These are phyloP conservation scores for Hordeum vulgare DNA, from an alignment of 176 grass and related monocot species.

Conservation along the genomic window MorexV3_pseudomolecules_assembly NC_058524.1:440246272-440246771, in stretches of 20 bases:
- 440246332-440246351: not conserved
- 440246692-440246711: conserved; percentile 19
- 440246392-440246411: conserved; percentile 76
- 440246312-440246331: not conserved
- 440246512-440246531: conserved; percentile 20
- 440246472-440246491: conserved; percentile 57
- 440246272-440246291: too few relatives aligned
- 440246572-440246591: conserved; percentile 82
- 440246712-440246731: conserved; percentile 7
- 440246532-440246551: conserved; percentile 60
- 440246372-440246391: not conserved
- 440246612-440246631: conserved; percentile 22
- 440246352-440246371: not conserved
- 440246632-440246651: conserved; percentile 66
- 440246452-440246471: conserved; percentile 95
- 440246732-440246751: conserved; percentile 28
- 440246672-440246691: not conserved
- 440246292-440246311: not conserved
- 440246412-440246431: conserved; percentile 69
- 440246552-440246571: conserved; percentile 66
- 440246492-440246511: conserved; percentile 38
- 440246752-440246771: conserved; percentile 11
- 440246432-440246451: conserved; percentile 88
- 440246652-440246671: not conserved
- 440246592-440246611: conserved; percentile 42